A percentile compares a stretch with the other conserved stretches of the same genome.
Evolutionary conservation across 2,329 filamentous ascomycete genomes (phyloP).

Genomic region (Chrysoporthe austroafricana): DNA sequence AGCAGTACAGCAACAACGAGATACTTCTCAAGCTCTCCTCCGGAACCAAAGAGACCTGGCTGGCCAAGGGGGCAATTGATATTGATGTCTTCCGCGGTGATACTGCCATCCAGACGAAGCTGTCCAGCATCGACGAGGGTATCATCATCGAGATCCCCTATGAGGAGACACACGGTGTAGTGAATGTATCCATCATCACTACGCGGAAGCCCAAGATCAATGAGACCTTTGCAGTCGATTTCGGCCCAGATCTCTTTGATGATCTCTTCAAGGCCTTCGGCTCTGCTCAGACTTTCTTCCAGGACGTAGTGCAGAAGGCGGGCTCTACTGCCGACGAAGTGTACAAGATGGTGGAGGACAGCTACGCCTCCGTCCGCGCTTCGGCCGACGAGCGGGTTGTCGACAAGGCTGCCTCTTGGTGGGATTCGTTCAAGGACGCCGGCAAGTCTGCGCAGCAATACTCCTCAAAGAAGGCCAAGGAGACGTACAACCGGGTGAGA

Average conservation of each 20-base stretch:
- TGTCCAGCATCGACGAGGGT: conserved; percentile 53
- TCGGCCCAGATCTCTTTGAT: conserved; percentile 54
- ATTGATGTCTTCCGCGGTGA: conserved; percentile 58
- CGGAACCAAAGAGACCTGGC: conserved; percentile 56
- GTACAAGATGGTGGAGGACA: conserved; percentile 34
- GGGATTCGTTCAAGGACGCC: conserved; percentile 37
- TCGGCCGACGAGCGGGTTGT: conserved; percentile 38
- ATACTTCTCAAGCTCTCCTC: conserved; percentile 59
- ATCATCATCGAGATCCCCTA: conserved; percentile 56
- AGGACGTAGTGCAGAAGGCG: not conserved
- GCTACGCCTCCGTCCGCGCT: conserved; percentile 38
- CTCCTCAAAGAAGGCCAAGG: conserved; percentile 31
- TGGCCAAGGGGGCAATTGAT: conserved; percentile 59
- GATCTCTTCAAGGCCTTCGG: conserved; percentile 35
- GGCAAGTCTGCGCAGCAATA: conserved; percentile 32
- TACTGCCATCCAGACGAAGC: conserved; percentile 51
- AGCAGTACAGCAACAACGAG: conserved; percentile 51
- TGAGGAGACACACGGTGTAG: conserved; percentile 59
- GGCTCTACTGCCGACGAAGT: conserved; percentile 37
- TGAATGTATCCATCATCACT: conserved; percentile 62
- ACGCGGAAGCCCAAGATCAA: conserved; percentile 63
- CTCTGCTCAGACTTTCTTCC: conserved; percentile 6
- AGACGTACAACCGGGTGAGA: conserved; percentile 34
- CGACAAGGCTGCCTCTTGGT: conserved; percentile 36
- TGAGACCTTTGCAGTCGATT: conserved; percentile 64